Base-by-base conservation (phyloP, 2,329 filamentous ascomycete genomes). In the Xylaria hypoxylon region DNA sequence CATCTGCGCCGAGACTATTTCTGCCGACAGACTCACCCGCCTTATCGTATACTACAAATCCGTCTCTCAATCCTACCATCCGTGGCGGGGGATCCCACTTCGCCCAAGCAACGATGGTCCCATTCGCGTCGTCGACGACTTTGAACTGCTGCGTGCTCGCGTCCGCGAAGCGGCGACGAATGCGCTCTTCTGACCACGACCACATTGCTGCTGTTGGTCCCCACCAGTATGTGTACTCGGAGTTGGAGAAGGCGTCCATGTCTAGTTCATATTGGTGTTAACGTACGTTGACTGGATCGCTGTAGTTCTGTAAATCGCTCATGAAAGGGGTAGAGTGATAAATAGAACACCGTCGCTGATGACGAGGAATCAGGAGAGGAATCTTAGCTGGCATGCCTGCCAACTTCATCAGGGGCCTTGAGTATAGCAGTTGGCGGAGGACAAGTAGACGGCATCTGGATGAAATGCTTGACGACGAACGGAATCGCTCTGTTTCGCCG, bases 141-240 rank as follows among this genome's bases (percentile, higher is more conserved):
- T 77, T 76, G 70, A 75, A 76, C 57, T 74, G 70, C 40, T 76
- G 73, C 8, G 70, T 67, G 40, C 31, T 7, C 17, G 70, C 64
- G 62, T 77, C 72, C 40, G 55, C 33, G 68, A 77, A 76, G n/a
- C 72, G 72, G 1, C 62, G 62, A 5, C 58, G 68, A 58, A 75
- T 73, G 33, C 74, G 73, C 26, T 60, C 57, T 40, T 60, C 56
- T 57, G 72, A 70, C 75, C 75, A 77, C 15, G 62, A 50, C 44
- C 64, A 66, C 75, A 77, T 77, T 5, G 50, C 53, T 28, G 56
- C 47, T 10, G 59, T 7, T 26, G 70, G 66, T 8, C 71, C 66
- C 75, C 75, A 76, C 74, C 74, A 77, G 69, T 74, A 76, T 7
- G 68, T 72, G 66, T 74, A 74, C 15, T 71, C 67, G 31, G 73